Evolutionary conservation across 2,329 filamentous ascomycete species (phyloP), one percentile per base, ranked within the genome.

Genomic region (Coniochaeta sp.): DNA sequence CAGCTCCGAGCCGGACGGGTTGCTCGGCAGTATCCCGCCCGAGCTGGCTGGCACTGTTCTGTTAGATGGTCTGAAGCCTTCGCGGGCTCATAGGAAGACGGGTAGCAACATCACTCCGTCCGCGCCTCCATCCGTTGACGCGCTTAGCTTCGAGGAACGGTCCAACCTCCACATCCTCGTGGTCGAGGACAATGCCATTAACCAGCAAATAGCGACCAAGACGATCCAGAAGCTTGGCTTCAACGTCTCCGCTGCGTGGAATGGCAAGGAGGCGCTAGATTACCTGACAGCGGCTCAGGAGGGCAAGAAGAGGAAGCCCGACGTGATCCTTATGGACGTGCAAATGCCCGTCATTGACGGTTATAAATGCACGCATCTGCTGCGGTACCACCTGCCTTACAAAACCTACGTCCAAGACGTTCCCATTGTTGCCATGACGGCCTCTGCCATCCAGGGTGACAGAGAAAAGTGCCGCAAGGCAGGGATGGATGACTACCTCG

Each of bases 261-360:
- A 92, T 66, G 90, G 90, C 26, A 85, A 89, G 70, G 89, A 93
- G 69, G 90, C 89, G 1, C 77, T 93, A 17, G 87, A 92, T 22
- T 92, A 92, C 69, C 76, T 93, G 17, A 70, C 81, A 55, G 79
- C 79, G 2, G 82, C 84, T 1, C 77, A 80, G 24, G 67, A 73
- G 8, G 80, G 77, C 28, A 75, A 77, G 33, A 77, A 81, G 52
- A 73, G 76, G 12, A 84, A 84, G 58, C 89, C 90, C 0, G 85
- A 91, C 65, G 85, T 93, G 8, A 91, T 93, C 59, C 75, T 93
- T 43, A 90, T 91, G 88, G 88, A 91, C 68, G 86, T 89, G 1
- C 87, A 90, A 71, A 89, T 90, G 85, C 84, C 86, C 28, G 83
- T 91, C 43, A 84, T 91, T 63, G 90, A 93, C 67, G 90, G 90